Base-by-base conservation (phyloP, 768 basidiomycete genomes). In the Hypsizygus marmoreus region DNA sequence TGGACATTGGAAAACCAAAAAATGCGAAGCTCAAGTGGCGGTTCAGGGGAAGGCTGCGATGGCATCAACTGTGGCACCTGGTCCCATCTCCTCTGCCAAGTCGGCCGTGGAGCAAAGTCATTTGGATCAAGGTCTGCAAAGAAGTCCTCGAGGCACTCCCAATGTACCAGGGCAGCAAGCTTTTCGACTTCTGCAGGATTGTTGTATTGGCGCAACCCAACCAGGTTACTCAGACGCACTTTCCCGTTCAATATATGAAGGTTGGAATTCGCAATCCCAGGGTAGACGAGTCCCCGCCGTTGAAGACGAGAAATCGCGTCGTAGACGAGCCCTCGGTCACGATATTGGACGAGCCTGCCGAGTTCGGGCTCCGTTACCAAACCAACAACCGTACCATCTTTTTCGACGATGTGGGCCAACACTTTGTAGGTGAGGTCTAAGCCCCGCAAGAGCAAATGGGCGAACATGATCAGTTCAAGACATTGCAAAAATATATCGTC, bases 351-450 rank as follows among this genome's bases (percentile, higher is more conserved):
- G 25, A 62, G 42, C 37, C 70, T 55, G 38, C 69, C 69, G 34
- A 51, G 43, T 14, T 69, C 61, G 13, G 70, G 62, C 40, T 73
- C 70, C 12, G 56, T 59, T 2, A 71, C 62, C 9, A 71, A 40
- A 6, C 70, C 71, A 16, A 67, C 54, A 12, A 72, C 42, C 3
- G 58, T 41, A 2, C 63, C 67, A 17, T 68, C 59, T 30, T 53
- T 46, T 14, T 59, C 56, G 6, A 70, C 48, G 4, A 69, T 46
- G 40, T 70, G 68, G 1, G 65, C 71, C 36, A 65, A 58, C 26
- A 69, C 60, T 28, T 67, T 61, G 33, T 61, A 71, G 0, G 64
- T 69, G 8, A 74, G 50, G 49, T 70, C 69, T 8, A 68, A 51
- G 10, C 64, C 66, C 24, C 61, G 50, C 13, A 69, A 43, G 8